Percentiles rank a stretch among this genome's conserved stretches.
Evolutionary conservation across 1,284 basidiomycete species (phyloP).

Genomic region (Apiotrichum domesticum): DNA sequence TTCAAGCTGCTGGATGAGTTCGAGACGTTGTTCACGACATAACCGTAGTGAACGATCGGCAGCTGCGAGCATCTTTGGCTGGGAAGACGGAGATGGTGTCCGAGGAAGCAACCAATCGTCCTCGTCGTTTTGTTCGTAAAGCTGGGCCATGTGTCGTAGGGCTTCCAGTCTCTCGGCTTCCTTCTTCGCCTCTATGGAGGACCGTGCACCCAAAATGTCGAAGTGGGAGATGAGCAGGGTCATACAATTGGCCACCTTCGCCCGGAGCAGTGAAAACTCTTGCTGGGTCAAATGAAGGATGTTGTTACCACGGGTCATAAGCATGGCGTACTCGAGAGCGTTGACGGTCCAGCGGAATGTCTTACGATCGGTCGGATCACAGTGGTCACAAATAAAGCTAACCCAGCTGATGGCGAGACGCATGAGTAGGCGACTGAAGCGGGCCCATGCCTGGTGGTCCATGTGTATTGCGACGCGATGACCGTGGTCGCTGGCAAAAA

Average conservation of each 20-base stretch:
- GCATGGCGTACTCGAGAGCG: slow-evolving; percentile 87
- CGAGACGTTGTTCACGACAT: slow-evolving; percentile 64
- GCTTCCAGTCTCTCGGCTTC: slow-evolving; percentile 80
- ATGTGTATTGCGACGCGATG: slow-evolving; percentile 81
- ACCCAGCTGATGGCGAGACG: slow-evolving; percentile 94
- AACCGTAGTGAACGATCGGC: slow-evolving; percentile 60
- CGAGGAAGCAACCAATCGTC: slow-evolving; percentile 47
- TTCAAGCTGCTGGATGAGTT: slow-evolving; percentile 62
- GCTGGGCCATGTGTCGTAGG: slow-evolving; percentile 58
- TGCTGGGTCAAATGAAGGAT: slow-evolving; percentile 82
- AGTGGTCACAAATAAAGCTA: slow-evolving; percentile 96
- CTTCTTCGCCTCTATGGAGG: slow-evolving; percentile 74
- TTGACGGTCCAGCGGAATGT: slow-evolving; percentile 99
- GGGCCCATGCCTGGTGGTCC: slow-evolving; percentile 63
- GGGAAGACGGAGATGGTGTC: slow-evolving; percentile 26
- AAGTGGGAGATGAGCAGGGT: slow-evolving; percentile 94
- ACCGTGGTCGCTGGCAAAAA: slow-evolving; percentile 87
- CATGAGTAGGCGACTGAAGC: slow-evolving; percentile 77
- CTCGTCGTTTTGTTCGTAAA: slow-evolving; percentile 51
- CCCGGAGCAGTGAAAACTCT: slow-evolving; percentile 81
- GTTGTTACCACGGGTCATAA: slow-evolving; percentile 80
- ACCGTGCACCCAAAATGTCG: slow-evolving; percentile 91
- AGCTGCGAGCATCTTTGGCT: slow-evolving; percentile 20
- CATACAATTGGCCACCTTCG: slow-evolving; percentile 94
- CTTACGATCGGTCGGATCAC: slow-evolving; percentile 89